A percentile compares a stretch with the other conserved stretches of the same genome.
Conservation (phyloP, 129 eudicot species). For the Calendula officinalis region DNA sequence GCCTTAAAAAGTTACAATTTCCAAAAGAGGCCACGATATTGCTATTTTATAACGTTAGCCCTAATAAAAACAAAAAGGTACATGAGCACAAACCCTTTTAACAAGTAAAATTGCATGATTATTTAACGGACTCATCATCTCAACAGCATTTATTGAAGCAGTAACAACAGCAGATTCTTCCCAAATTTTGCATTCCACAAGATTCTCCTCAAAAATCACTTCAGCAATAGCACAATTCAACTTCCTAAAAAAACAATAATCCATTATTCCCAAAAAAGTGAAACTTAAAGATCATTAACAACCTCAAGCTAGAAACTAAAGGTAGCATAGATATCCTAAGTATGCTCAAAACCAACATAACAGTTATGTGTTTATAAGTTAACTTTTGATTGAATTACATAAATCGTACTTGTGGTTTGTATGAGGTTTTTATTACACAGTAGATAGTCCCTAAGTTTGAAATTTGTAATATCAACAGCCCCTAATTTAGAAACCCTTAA, state of each 20-base stretch:
- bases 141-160: constrained; percentile 45
- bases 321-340: constrained; percentile 3
- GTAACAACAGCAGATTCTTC: constrained; percentile 61
- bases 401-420: too few species aligned
- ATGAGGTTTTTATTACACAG: too few species aligned
- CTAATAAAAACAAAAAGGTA: background rate
- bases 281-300: constrained; percentile 6
- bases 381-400: background rate
- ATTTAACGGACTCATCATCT: constrained; percentile 57
- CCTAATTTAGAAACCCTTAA: too few species aligned
- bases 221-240: constrained; percentile 52
- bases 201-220: constrained; percentile 42
- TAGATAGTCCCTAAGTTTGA: too few species aligned
- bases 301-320: background rate
- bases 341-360: constrained; percentile 1
- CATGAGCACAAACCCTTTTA: constrained; percentile 49
- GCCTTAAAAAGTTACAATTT: background rate
- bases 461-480: too few species aligned
- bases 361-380: background rate
- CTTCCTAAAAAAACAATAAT: constrained; percentile 43
- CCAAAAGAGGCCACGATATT: background rate
- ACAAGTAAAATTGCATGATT: constrained; percentile 47
- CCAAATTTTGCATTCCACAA: constrained; percentile 65
- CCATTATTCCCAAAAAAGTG: background rate
- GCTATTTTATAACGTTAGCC: background rate